A percentile compares a stretch with the other conserved stretches of the same genome.
Evolutionary conservation across 176 grass and related monocot genomes (phyloP).

Genomic region (Avena atlantica): DNA sequence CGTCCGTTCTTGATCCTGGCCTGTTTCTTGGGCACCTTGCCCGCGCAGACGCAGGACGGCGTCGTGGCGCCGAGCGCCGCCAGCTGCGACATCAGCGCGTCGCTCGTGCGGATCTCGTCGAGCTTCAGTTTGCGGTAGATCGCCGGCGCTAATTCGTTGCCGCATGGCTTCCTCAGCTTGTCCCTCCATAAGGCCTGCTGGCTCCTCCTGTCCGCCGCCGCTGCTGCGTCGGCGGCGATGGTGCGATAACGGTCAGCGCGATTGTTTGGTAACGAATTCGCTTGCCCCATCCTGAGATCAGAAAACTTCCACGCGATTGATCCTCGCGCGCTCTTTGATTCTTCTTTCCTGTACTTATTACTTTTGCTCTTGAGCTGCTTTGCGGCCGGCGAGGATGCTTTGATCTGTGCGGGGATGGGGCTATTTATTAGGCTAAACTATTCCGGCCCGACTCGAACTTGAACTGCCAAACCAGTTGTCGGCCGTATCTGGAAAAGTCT

Average conservation of each 20-base stretch:
- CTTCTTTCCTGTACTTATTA: neutral
- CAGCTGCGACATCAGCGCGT: neutral
- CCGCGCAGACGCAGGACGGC: conserved; percentile 1
- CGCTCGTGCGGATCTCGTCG: neutral
- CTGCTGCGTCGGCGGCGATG: neutral
- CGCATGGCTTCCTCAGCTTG: neutral
- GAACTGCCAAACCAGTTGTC: neutral
- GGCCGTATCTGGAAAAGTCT: neutral
- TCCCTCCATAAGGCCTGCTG: conserved; percentile 3
- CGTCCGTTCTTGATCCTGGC: neutral
- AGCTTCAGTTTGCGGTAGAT: neutral
- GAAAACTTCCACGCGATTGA: neutral
- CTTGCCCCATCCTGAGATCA: neutral
- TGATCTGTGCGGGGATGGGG: neutral
- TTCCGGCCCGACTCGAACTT: neutral
- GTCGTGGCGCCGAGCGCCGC: neutral
- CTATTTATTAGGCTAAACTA: neutral
- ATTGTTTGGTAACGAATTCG: neutral
- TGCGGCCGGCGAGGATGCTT: neutral
- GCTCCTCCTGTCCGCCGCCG: neutral
- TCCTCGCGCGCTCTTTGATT: neutral
- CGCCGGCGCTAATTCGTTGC: neutral
- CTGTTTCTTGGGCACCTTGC: neutral
- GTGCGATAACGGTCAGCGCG: neutral
- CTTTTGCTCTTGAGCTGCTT: neutral